Evolutionary conservation across 1,139 yeast species (phyloP).

Genomic region (Hansenula lynferdii): DNA sequence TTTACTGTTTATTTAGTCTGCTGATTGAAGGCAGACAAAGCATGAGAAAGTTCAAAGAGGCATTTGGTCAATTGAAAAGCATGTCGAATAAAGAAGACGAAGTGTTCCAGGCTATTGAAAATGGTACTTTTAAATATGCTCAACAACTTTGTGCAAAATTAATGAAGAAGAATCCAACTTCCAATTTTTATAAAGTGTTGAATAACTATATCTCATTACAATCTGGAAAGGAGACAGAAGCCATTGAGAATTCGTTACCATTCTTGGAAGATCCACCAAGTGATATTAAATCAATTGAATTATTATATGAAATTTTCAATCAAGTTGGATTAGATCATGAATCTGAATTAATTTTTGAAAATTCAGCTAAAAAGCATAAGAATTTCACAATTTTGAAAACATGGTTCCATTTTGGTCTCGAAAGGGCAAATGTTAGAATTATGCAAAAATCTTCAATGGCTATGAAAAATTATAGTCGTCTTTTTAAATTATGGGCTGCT

Average conservation of each 20-base stretch:
- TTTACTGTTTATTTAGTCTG: too few relatives aligned
- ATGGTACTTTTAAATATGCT: constrained; percentile 53
- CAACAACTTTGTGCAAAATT: constrained; percentile 43
- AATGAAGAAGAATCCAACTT: constrained; percentile 50
- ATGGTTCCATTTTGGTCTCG: constrained; percentile 43
- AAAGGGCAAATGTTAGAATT: constrained; percentile 33
- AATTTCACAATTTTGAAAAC: constrained; percentile 34
- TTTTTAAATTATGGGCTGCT: constrained; percentile 43
- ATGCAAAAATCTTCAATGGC: constrained; percentile 45
- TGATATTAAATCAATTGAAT: constrained; percentile 47
- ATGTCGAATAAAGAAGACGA: constrained; percentile 20
- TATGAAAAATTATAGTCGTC: constrained; percentile 28
- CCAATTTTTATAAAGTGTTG: constrained; percentile 49
- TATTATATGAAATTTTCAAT: constrained; percentile 35
- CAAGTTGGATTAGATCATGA: constrained; percentile 32
- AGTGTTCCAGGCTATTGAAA: constrained; percentile 41
- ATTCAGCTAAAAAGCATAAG: constrained; percentile 52
- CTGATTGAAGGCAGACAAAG: too few relatives aligned
- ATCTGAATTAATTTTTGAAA: constrained; percentile 46
- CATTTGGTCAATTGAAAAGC: too few relatives aligned
- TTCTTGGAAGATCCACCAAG: constrained; percentile 45
- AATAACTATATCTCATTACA: constrained; percentile 38
- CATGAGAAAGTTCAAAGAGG: too few relatives aligned
- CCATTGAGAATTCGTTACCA: constrained; percentile 37
- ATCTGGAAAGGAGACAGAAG: constrained; percentile 40